Conservation (phyloP, 108 stramenopile species). For the Skeletonema marinoi region DNA sequence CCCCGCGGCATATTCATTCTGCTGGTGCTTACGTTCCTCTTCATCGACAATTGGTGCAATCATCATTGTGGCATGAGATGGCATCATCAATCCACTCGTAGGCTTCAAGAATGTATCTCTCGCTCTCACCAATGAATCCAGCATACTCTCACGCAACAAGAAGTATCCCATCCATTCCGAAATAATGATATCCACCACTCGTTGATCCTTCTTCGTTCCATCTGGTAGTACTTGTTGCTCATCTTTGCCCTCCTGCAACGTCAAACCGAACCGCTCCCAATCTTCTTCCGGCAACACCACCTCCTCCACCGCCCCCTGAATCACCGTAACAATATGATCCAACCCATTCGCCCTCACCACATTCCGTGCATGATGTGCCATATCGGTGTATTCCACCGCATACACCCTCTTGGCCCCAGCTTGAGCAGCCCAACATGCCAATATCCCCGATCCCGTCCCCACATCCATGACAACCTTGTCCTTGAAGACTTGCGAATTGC, state of each 20-base stretch:
- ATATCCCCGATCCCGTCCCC: too few relatives aligned
- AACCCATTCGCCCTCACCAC: slow-evolving; percentile 93
- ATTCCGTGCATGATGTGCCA: slow-evolving; percentile 92
- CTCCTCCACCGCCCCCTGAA: slow-evolving; percentile 83
- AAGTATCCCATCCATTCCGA: slow-evolving; percentile 99
- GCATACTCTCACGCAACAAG: slow-evolving; percentile 78
- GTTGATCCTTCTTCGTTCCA: slow-evolving; percentile 58
- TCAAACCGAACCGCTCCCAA: too few relatives aligned
- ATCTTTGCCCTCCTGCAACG: too few relatives aligned
- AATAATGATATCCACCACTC: slow-evolving; percentile 94
- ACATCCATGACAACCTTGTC: too few relatives aligned
- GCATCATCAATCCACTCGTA: slow-evolving; percentile 94
- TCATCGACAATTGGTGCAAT: slow-evolving; percentile 91
- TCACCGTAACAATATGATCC: slow-evolving; percentile 93
- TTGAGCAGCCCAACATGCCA: too few relatives aligned
- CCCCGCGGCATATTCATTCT: slow-evolving; percentile 80
- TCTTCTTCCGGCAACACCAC: too few relatives aligned
- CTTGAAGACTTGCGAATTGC: too few relatives aligned
- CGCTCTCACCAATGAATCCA: too few relatives aligned
- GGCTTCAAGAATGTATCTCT: too few relatives aligned
- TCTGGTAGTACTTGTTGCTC: slow-evolving; percentile 46
- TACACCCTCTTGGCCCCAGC: too few relatives aligned
- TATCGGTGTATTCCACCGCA: slow-evolving; percentile 57
- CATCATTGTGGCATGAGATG: slow-evolving; percentile 94
- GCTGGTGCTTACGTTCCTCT: slow-evolving; percentile 80